Percentiles rank a stretch among this genome's conserved stretches.
phyloP scores from a whole-genome alignment of 129 eudicot genomes.

The Ambrosia artemisiifolia region DNA sequence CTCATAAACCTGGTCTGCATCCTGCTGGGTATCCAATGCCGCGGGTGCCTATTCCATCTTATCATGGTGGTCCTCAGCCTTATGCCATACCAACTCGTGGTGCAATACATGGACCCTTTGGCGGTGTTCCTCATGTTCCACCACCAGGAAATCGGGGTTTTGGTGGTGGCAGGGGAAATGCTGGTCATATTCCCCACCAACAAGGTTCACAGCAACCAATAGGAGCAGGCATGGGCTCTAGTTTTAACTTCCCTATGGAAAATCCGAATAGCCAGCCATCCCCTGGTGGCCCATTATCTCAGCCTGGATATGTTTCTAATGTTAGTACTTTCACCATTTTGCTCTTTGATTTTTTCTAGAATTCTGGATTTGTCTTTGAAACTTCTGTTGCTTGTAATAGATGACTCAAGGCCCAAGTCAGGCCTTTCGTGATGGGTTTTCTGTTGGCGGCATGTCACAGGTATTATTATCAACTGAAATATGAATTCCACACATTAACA shows the following conservation, averaged over 20 bases:
- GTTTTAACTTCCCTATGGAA: constrained; percentile 68
- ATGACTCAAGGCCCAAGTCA: constrained; percentile 82
- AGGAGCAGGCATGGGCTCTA: constrained; percentile 65
- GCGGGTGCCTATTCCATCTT: constrained; percentile 70
- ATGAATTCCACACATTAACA: neutral
- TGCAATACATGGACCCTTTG: constrained; percentile 87
- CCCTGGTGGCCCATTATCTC: constrained; percentile 82
- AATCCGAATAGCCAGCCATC: constrained; percentile 79
- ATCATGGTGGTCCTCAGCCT: constrained; percentile 88
- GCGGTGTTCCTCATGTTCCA: constrained; percentile 69
- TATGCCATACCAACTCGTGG: constrained; percentile 89
- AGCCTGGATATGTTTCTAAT: constrained; percentile 83
- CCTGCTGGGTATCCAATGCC: constrained; percentile 79
- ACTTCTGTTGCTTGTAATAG: constrained; percentile 27
- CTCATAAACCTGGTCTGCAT: constrained; percentile 76
- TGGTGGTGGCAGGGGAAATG: constrained; percentile 81
- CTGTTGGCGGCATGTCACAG: constrained; percentile 99
- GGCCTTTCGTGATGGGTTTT: constrained; percentile 83
- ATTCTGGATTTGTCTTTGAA: neutral
- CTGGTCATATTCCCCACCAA: constrained; percentile 75
- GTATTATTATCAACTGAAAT: constrained; percentile 27
- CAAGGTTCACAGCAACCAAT: constrained; percentile 63
- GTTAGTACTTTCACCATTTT: constrained; percentile 34
- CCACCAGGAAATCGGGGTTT: constrained; percentile 84
- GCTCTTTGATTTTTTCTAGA: neutral